Base-by-base conservation (phyloP, 306 rosid species). In the Corylus avellana region DNA sequence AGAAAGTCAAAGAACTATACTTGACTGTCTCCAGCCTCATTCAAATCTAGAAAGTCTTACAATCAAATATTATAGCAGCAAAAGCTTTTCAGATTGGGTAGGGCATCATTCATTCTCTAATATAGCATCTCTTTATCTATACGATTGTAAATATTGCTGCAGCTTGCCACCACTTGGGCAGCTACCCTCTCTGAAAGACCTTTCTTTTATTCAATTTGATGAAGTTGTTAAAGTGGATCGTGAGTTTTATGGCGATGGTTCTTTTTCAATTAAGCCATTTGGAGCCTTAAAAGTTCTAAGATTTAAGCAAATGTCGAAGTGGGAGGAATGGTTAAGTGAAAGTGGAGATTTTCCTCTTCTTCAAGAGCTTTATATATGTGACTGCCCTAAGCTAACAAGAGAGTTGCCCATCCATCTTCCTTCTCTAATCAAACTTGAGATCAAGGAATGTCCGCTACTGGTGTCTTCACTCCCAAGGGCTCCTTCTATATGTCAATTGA, bases 41-140 rank as follows among this genome's bases (percentile, higher is more conserved):
- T 12, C 61, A 73, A 55, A 63, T 35, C 35, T 83, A 35, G 63
- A 79, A 59, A 3, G 27, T 22, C 10, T 83, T 7, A 29, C 72
- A 8, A 5, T 84, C 1, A 7, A 4, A 7, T 9, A 56, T 14
- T 75, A 79, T 71, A 73, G 70, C 0, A 47, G 81, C 1, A 35
- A 50, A 42, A 25, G 11, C 18, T 72, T 82, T 13, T 78, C 81
- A 71, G 32, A 77, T 72, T 82, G 81, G 85, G 54, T 82, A 59
- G 74, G 81, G 27, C 68, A 53, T 51, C 18, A 1, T 61, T 76
- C 81, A 39, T 46, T 81, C 10, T 76, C 67, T 2, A 81, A 72
- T 61, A 2, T 81, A 12, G 58, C 63, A n/a, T 44, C 69, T 8
- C 0, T 81, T 27, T 8, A 12, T 35, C 55, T 81, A 57, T 25